Evolutionary conservation across 805 yeast genomes (phyloP), one percentile per base, ranked within the genome.

Genomic region (Candida sithepensis): DNA sequence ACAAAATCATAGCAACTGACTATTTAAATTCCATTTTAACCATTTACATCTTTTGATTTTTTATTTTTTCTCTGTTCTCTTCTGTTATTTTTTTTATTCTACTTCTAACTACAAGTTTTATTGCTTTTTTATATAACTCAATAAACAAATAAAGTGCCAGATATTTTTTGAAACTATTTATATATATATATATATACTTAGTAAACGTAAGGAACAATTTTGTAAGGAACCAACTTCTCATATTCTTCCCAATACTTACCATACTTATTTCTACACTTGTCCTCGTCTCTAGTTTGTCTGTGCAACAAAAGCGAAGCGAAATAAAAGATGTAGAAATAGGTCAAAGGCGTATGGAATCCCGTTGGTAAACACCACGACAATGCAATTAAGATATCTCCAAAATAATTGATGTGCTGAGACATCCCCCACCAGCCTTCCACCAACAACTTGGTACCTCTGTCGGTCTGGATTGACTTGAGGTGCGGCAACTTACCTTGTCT

Each of bases 381-480:
- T 0, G 97, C 88, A 60, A 90, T 83, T 38, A 94, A 64, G 91
- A 97, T 89, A 70, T 94, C 99, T 39, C 99, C 99, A 49, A 91
- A 77, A 67, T 94, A 94, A 64, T 94, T 94, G 62, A 88, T 89
- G 65, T 94, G 99, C 56, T 96, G 96, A 6, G 96, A 82, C 18
- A 74, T 65, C 2, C 85, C 86, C 99, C 99, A 94, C 99, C 98
- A 94, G 2, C 98, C 97, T 59, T 89, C 94, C 46, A 82, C 78
- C 40, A 94, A 70, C 53, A 94, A 75, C 60, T 80, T 86, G 22
- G 96, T 84, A 1, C 96, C 96, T 14, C 85, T 79, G 26, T 76
- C 71, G 0, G 97, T 85, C 53, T 78, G 70, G 49, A 94, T 86
- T 46, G 79, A 82, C 52, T 80, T 77, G 68, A 89, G 70, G 60